These are phyloP conservation scores for Durusdinium trenchii DNA, from an alignment of 73 alveolate genomes.

Conservation along the genomic window DNA sequence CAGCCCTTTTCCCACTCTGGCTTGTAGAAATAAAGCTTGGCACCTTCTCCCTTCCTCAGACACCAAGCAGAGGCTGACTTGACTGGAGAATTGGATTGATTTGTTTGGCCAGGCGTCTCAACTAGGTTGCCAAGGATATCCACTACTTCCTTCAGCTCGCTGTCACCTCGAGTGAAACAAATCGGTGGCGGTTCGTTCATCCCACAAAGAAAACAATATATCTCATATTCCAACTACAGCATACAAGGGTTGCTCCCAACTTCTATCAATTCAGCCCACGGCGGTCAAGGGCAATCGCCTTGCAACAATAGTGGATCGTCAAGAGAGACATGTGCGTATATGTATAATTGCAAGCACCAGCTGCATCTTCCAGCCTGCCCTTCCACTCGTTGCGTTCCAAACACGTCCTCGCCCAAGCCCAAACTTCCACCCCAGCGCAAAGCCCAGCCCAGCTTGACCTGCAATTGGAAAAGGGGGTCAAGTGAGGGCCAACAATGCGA, in stretches of 20 bases:
- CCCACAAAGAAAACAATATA: too few species aligned
- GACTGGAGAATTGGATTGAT: not conserved
- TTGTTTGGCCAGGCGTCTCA: not conserved
- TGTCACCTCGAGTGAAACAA: not conserved
- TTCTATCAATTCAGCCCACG: not conserved
- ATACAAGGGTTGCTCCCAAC: too few species aligned
- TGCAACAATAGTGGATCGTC: too few species aligned
- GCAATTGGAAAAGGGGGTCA: not conserved
- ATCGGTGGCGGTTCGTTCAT: too few species aligned
- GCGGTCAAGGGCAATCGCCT: too few species aligned
- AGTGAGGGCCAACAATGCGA: not conserved
- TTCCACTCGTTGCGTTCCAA: constrained; percentile 48
- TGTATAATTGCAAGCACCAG: too few species aligned
- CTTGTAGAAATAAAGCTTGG: constrained; percentile 70
- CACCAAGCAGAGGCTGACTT: not conserved
- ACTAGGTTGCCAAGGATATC: constrained; percentile 52
- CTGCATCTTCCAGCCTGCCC: constrained; percentile 95
- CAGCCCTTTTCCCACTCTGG: constrained; percentile 95
- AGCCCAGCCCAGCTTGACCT: constrained; percentile 77
- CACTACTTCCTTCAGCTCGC: constrained; percentile 71
- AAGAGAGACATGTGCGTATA: too few species aligned
- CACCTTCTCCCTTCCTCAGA: constrained; percentile 80
- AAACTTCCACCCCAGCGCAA: constrained; percentile 81
- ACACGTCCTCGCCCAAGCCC: constrained; percentile 80
- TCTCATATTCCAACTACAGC: too few species aligned